These are phyloP conservation scores for Pichia cabralensis DNA, from an alignment of 805 yeast genomes.

Conservation along the genomic window DNA sequence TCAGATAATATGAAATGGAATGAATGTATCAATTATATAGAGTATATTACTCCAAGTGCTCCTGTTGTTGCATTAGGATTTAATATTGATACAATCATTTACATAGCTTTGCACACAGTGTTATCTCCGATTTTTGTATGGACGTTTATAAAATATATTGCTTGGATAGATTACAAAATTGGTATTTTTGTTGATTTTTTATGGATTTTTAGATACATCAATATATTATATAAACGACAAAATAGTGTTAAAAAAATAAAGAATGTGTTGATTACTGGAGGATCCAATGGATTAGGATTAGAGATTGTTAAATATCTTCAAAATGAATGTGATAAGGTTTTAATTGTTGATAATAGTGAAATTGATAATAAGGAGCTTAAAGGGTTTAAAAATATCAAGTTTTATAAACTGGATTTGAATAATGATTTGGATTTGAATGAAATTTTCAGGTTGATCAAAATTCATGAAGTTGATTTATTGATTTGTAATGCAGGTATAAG, in stretches of 20 bases:
- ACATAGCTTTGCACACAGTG: conserved; percentile 5
- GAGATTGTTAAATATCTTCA: conserved; percentile 24
- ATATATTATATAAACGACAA: neutral
- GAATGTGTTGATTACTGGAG: conserved; percentile 31
- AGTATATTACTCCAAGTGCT: too few relatives aligned
- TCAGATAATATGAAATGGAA: neutral
- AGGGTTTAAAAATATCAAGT: conserved; percentile 15
- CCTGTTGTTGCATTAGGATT: conserved; percentile 2
- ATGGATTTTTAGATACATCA: conserved; percentile 13
- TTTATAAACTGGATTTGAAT: conserved; percentile 19
- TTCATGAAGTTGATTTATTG: conserved; percentile 21
- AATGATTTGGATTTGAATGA: conserved; percentile 11
- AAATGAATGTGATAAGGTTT: conserved; percentile 5
- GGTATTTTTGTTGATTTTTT: neutral
- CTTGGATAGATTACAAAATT: neutral
- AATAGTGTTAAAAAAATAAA: neutral
- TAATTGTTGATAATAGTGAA: conserved; percentile 27
- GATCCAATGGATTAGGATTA: conserved; percentile 40
- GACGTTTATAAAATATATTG: neutral
- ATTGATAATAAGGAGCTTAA: conserved; percentile 12
- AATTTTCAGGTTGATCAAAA: conserved; percentile 14
- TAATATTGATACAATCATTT: conserved; percentile 10
- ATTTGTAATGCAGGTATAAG: conserved; percentile 44
- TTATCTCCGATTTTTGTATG: conserved; percentile 10
- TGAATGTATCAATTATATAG: conserved; percentile 1